phyloP scores from a whole-genome alignment of 2,329 filamentous ascomycete genomes.

The Sporothrix mexicana region DNA sequence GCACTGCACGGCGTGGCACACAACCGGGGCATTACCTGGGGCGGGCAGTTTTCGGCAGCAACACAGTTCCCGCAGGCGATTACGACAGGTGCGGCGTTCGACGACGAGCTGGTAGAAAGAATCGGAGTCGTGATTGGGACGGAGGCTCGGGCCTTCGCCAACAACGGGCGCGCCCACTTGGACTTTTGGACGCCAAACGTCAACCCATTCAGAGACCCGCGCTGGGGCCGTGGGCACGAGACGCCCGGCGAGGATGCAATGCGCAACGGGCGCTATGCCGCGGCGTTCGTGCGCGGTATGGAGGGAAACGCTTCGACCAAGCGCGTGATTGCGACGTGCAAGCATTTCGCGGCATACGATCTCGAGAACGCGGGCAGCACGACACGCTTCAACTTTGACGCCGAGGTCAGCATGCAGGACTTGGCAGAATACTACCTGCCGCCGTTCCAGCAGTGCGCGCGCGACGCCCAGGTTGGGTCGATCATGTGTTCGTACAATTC shows the following conservation, averaged over 20 bases:
- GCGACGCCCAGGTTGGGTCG: slow-evolving; percentile 61
- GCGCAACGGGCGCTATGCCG: slow-evolving; percentile 38
- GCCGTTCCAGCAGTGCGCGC: slow-evolving; percentile 67
- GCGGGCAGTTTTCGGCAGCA: slow-evolving; percentile 41
- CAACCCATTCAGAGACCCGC: slow-evolving; percentile 66
- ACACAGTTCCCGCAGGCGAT: slow-evolving; percentile 46
- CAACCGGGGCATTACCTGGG: slow-evolving; percentile 30
- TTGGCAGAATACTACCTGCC: slow-evolving; percentile 71
- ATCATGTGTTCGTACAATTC: slow-evolving; percentile 69
- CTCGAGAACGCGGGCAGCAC: slow-evolving; percentile 49
- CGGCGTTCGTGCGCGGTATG: slow-evolving; percentile 40
- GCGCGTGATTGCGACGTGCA: slow-evolving; percentile 54
- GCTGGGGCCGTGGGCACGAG: slow-evolving; percentile 61
- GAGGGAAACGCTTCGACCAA: slow-evolving; percentile 37
- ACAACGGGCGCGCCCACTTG: slow-evolving; percentile 45
- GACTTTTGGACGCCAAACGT: slow-evolving; percentile 71
- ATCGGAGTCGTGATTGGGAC: slow-evolving; percentile 41
- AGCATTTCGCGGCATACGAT: slow-evolving; percentile 65
- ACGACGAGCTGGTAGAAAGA: slow-evolving; percentile 42
- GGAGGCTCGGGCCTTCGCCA: slow-evolving; percentile 45
- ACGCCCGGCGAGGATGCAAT: slow-evolving; percentile 42
- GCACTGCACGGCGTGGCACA: slow-evolving; percentile 39
- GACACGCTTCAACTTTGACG: slow-evolving; percentile 57
- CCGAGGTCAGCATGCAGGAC: slow-evolving; percentile 58
- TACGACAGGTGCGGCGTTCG: slow-evolving; percentile 44